These are phyloP conservation scores for Dispira simplex DNA, from an alignment of 192 early-diverging fungal species.

Conservation along the genomic window DNA sequence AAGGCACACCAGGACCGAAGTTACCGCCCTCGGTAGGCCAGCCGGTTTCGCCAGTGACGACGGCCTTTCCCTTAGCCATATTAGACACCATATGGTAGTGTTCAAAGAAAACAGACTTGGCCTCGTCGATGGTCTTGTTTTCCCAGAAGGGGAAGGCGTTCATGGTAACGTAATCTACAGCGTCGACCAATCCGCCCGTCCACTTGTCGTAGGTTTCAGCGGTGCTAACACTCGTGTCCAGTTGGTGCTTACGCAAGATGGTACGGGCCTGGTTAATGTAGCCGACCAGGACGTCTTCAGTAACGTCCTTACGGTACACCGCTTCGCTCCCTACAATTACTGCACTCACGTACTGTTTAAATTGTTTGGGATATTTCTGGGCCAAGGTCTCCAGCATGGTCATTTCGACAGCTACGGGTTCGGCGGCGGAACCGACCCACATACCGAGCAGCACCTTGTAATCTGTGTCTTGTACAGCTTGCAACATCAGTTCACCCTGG, in stretches of 20 bases:
- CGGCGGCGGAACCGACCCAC: constrained; percentile 40
- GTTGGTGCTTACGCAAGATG: constrained; percentile 22
- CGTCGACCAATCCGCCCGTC: constrained; percentile 20
- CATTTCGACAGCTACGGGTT: constrained; percentile 22
- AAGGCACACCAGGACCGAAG: constrained; percentile 31
- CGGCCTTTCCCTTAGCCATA: constrained; percentile 29
- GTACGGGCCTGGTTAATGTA: constrained; percentile 31
- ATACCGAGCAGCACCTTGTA: constrained; percentile 44
- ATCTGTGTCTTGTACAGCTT: constrained; percentile 40
- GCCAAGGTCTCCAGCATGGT: constrained; percentile 24
- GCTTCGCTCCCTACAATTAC: constrained; percentile 50
- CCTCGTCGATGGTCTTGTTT: constrained; percentile 23
- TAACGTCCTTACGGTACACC: constrained; percentile 37
- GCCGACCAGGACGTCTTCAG: constrained; percentile 19
- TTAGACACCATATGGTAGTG: constrained; percentile 30
- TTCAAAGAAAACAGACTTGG: constrained; percentile 34
- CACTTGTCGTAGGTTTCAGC: constrained; percentile 26
- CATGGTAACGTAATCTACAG: constrained; percentile 40
- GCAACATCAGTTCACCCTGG: constrained; percentile 37
- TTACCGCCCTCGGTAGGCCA: constrained; percentile 39
- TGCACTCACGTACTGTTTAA: constrained; percentile 28
- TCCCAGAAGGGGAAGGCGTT: constrained; percentile 60
- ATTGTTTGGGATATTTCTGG: constrained; percentile 17
- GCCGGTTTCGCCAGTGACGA: constrained; percentile 50
- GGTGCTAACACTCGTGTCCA: constrained; percentile 20